phyloP scores from a whole-genome alignment of 2,329 filamentous ascomycete genomes.

The Nothomitra cinnamomea region DNA sequence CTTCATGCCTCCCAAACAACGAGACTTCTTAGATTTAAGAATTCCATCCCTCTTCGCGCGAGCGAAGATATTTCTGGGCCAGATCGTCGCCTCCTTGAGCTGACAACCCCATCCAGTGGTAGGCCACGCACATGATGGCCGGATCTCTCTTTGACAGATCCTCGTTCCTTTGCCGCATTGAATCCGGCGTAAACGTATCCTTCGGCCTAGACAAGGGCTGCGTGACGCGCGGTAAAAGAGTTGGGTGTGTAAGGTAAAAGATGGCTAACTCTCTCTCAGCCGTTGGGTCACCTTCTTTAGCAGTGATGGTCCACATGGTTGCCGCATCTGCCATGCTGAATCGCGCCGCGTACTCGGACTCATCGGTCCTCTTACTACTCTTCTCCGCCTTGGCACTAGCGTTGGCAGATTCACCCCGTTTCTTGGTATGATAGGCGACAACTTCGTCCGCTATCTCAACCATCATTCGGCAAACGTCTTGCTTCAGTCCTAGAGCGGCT shows the following conservation, averaged over 20 bases:
- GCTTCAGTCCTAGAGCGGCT: conserved; percentile 74
- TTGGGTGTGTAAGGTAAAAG: conserved; percentile 82
- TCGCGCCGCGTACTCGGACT: conserved; percentile 34
- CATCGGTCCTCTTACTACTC: background rate
- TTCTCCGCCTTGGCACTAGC: background rate
- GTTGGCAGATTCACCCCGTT: background rate
- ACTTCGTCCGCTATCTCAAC: conserved; percentile 57
- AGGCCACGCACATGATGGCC: conserved; percentile 78
- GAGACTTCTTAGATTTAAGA: conserved; percentile 1
- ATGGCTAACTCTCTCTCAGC: conserved; percentile 87
- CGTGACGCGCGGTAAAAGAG: conserved; percentile 62
- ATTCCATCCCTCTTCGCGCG: conserved; percentile 35
- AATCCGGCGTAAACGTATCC: conserved; percentile 79
- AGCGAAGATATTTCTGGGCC: conserved; percentile 65
- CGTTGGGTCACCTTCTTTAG: conserved; percentile 75
- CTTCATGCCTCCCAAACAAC: background rate
- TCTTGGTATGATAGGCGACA: conserved; percentile 48
- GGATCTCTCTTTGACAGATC: conserved; percentile 57
- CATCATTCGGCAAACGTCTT: conserved; percentile 73
- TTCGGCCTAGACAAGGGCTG: conserved; percentile 68
- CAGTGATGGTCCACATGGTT: conserved; percentile 80
- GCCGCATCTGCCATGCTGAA: conserved; percentile 68
- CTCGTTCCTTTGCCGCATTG: conserved; percentile 49
- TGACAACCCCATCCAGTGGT: conserved; percentile 94
- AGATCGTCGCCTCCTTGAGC: conserved; percentile 73